Evolutionary conservation across 371 early-diverging fungal species (phyloP), one percentile per base, ranked within the genome.

Genomic region (Chytridium lagenaria): DNA sequence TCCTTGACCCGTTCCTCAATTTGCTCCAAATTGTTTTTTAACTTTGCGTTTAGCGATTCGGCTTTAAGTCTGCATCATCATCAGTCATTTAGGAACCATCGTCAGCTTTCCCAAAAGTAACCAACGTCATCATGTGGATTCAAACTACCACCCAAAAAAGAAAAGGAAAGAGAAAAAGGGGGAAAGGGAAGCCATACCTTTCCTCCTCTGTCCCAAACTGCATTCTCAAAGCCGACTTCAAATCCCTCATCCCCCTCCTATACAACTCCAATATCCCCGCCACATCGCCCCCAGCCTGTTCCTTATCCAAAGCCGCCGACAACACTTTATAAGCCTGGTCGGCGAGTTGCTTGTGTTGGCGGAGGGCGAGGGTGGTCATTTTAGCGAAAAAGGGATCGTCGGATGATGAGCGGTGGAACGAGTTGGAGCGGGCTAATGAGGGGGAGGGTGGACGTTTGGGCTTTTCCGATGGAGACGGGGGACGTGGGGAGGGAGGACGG

Each of bases 21-120:
- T 26, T 73, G 75, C 33, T 70, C 75, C 30, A 86, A 59, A 59
- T 83, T 87, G 40, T 67, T 61, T 2, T 81, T 50, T 77, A 88
- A 77, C 72, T 86, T 87, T 33, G 75, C 76, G 15, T 84, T 83
- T 28, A 83, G 51, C 0, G 72, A 50, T 31, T 83, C 85, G 2
- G 85, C 84, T 37, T 75, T 52, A 3, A 78, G 50, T 33, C 81
- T 81, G n/a, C n/a, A n/a, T n/a, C n/a, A n/a, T n/a, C n/a, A n/a
- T n/a, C n/a, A n/a, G n/a, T n/a, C n/a, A n/a, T n/a, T n/a, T n/a
- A n/a, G n/a, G n/a, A n/a, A n/a, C n/a, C n/a, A n/a, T n/a, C n/a
- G n/a, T n/a, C n/a, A n/a, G n/a, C n/a, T n/a, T n/a, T n/a, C n/a
- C n/a, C n/a, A n/a, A n/a, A n/a, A n/a, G n/a, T n/a, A n/a, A n/a